These are phyloP conservation scores for Macadamia integrifolia DNA, from an alignment of 164 flowering plant genomes.

Conservation along the genomic window DNA sequence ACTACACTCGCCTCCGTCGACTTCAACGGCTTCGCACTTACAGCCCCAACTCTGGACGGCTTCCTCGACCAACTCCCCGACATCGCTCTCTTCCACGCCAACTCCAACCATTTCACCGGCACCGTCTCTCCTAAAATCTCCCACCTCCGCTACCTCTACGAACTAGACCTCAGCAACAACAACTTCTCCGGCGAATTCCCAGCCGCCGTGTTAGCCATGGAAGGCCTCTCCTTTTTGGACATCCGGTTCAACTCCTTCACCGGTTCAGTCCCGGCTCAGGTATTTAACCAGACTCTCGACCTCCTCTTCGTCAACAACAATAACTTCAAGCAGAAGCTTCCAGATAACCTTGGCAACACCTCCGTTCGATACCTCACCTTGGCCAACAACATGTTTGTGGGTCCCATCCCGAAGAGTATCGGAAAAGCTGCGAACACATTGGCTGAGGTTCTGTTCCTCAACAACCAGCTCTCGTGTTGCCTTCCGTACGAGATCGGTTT, in stretches of 20 bases:
- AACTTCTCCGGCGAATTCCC: constrained; percentile 32
- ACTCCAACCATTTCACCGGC: constrained; percentile 37
- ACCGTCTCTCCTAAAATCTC: constrained; percentile 9
- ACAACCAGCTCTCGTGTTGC: constrained; percentile 46
- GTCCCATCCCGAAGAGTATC: constrained; percentile 37
- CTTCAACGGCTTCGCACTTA: constrained; percentile 35
- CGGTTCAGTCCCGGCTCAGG: constrained; percentile 32
- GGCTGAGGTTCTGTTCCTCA: constrained; percentile 39
- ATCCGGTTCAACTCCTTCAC: constrained; percentile 29
- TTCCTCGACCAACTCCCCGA: constrained; percentile 27
- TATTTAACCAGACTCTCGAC: constrained; percentile 23
- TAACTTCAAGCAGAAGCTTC: constrained; percentile 28
- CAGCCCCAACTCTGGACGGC: constrained; percentile 18
- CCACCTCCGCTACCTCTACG: constrained; percentile 28
- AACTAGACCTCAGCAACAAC: constrained; percentile 47
- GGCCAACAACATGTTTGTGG: constrained; percentile 45
- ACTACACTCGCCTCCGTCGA: constrained; percentile 27
- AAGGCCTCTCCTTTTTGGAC: constrained; percentile 28
- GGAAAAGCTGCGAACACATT: constrained; percentile 23
- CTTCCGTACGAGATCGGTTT: constrained; percentile 54
- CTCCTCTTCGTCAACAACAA: constrained; percentile 53
- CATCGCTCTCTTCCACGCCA: constrained; percentile 42
- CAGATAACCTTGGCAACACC: constrained; percentile 28
- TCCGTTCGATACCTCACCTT: constrained; percentile 30
- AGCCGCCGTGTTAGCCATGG: constrained; percentile 5